Evolutionary conservation across 148 eudicot species (phyloP).

Genomic region (Silene latifolia): DNA sequence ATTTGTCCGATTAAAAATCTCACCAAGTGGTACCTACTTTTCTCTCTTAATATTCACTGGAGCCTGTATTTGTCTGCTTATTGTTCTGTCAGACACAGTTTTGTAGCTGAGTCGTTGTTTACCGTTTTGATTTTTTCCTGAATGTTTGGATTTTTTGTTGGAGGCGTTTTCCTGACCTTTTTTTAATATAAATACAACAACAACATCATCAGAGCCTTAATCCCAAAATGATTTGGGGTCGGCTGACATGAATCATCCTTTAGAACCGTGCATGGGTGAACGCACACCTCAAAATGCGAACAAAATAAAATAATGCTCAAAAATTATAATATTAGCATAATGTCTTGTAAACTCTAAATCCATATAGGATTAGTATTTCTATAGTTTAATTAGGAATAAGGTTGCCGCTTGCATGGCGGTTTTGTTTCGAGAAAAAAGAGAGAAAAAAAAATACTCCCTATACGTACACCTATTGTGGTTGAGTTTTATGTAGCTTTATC

Average conservation of each 20-base stretch:
- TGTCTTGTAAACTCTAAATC: not conserved
- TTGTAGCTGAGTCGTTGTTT: not conserved
- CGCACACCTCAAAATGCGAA: too few species aligned
- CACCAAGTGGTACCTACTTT: constrained; percentile 61
- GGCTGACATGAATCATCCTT: too few species aligned
- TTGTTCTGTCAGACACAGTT: not conserved
- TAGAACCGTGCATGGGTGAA: too few species aligned
- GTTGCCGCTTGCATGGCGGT: not conserved
- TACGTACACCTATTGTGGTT: not conserved
- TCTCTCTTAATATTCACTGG: not conserved
- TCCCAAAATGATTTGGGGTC: too few species aligned
- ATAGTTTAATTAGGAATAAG: not conserved
- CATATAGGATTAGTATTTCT: not conserved
- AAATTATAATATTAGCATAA: not conserved
- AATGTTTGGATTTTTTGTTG: not conserved
- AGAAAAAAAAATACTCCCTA: too few species aligned
- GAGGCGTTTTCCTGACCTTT: not conserved
- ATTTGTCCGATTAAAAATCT: constrained; percentile 83
- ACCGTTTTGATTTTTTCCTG: not conserved
- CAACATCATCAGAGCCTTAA: too few species aligned
- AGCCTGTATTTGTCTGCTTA: constrained; percentile 11
- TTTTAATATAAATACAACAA: too few species aligned
- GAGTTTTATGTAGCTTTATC: not conserved
- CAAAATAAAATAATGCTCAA: not conserved
- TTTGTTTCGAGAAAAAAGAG: not conserved